Evolutionary conservation across 2,329 filamentous ascomycete genomes (phyloP).

Genomic region (Neofusicoccum sp.): DNA sequence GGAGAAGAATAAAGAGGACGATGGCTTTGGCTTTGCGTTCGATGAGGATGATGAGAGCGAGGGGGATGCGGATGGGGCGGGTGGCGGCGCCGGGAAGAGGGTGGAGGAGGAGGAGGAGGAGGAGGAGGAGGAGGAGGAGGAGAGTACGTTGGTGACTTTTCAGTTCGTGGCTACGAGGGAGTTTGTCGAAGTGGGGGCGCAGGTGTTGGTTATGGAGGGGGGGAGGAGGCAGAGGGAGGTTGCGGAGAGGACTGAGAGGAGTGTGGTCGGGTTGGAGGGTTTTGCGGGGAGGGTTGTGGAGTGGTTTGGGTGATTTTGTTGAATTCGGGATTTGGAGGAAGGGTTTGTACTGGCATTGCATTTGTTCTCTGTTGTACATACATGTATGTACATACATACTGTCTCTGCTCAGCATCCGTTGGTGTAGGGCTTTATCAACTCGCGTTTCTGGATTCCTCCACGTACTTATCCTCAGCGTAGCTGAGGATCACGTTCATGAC

Average conservation of each 20-base stretch:
- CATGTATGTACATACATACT: background rate
- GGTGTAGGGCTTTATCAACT: no score
- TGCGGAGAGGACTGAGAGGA: slow-evolving; percentile 47
- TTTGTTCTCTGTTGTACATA: background rate
- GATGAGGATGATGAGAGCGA: slow-evolving; percentile 45
- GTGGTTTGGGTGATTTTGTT: slow-evolving; percentile 2
- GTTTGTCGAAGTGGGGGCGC: slow-evolving; percentile 70
- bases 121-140: slow-evolving; percentile 32
- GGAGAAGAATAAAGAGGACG: slow-evolving; percentile 39
- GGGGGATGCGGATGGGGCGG: slow-evolving; percentile 38
- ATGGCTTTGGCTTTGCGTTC: slow-evolving; percentile 57
- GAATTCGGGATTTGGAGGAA: no score
- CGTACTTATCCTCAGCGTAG: no score
- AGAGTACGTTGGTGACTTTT: slow-evolving; percentile 57
- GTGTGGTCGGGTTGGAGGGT: slow-evolving; percentile 63
- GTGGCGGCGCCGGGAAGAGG: background rate
- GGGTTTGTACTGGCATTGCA: background rate
- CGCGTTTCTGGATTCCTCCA: no score
- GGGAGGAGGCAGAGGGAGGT: slow-evolving; percentile 50
- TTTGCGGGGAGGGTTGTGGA: slow-evolving; percentile 65
- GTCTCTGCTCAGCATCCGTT: no score
- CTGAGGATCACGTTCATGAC: no score
- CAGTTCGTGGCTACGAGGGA: slow-evolving; percentile 68
- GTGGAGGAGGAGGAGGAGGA: slow-evolving; percentile 35
- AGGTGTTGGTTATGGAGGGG: slow-evolving; percentile 69